Percentiles rank a stretch among this genome's conserved stretches.
These are phyloP conservation scores for Phialophora chinensis DNA, from an alignment of 2,329 filamentous ascomycete species.

Conservation along the genomic window DNA sequence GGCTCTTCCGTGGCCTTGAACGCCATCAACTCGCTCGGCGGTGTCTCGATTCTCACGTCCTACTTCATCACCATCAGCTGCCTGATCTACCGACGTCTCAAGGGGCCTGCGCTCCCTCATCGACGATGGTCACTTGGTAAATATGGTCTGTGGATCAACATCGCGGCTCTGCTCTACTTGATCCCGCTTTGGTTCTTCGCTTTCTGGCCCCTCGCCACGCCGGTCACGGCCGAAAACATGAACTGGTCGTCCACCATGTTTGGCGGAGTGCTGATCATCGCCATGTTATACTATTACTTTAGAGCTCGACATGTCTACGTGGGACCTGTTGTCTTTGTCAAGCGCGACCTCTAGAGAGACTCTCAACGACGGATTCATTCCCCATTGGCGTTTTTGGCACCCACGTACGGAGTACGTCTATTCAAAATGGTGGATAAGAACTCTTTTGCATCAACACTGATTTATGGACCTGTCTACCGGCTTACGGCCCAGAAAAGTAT, in stretches of 20 bases:
- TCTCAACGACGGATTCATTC: neutral
- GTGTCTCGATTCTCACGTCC: conserved; percentile 47
- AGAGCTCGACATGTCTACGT: conserved; percentile 51
- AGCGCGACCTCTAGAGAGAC: conserved; percentile 30
- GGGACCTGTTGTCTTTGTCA: conserved; percentile 47
- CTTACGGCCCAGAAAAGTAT: neutral
- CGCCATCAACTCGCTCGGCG: conserved; percentile 48
- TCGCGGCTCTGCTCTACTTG: conserved; percentile 45
- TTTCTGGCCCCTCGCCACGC: conserved; percentile 47
- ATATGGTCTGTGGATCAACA: conserved; percentile 45
- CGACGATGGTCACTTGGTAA: conserved; percentile 48
- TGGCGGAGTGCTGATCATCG: conserved; percentile 51
- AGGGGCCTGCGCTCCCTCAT: conserved; percentile 49
- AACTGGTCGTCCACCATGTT: conserved; percentile 53
- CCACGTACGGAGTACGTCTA: too few species aligned
- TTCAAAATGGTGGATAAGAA: neutral
- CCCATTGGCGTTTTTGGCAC: neutral
- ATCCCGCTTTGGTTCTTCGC: conserved; percentile 45
- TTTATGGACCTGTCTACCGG: neutral
- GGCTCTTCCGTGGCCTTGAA: conserved; percentile 48
- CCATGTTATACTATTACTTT: conserved; percentile 51
- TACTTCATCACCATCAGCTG: conserved; percentile 50
- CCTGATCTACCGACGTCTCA: conserved; percentile 52
- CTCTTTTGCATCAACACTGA: neutral
- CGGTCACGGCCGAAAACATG: conserved; percentile 44